Percentiles rank a stretch among this genome's conserved stretches.
phyloP scores from a whole-genome alignment of 495 filamentous ascomycete genomes.

The Hypoxylon rickii region DNA sequence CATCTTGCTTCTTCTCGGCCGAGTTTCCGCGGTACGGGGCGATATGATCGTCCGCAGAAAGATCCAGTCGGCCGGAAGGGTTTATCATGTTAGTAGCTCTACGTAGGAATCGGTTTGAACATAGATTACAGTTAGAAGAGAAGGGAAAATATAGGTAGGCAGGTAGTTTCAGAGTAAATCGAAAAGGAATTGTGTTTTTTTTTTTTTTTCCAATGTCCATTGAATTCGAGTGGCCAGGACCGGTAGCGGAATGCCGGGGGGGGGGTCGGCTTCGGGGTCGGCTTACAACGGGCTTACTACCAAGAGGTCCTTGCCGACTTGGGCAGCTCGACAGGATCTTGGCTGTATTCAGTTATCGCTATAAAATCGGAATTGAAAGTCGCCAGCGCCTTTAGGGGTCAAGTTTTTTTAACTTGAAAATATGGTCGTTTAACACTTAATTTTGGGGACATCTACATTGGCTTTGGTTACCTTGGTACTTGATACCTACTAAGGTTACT shows the following conservation, averaged over 20 bases:
- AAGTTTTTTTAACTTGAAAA: too few relatives aligned
- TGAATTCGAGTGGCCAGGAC: not conserved
- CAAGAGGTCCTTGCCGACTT: too few relatives aligned
- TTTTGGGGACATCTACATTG: too few relatives aligned
- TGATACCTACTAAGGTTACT: too few relatives aligned
- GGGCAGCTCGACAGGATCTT: too few relatives aligned
- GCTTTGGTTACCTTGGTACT: too few relatives aligned
- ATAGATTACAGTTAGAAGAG: not conserved
- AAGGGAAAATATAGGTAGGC: not conserved
- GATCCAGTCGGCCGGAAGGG: not conserved
- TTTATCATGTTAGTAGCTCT: not conserved
- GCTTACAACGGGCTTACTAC: not conserved
- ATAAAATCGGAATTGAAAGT: too few relatives aligned
- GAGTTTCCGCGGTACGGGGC: not conserved
- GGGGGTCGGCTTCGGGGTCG: not conserved
- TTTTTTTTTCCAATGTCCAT: conserved; percentile 1
- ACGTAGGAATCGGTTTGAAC: not conserved
- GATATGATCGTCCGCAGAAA: conserved; percentile 2
- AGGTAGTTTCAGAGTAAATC: conserved; percentile 2
- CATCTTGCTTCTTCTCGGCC: conserved; percentile 4
- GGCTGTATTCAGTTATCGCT: too few relatives aligned
- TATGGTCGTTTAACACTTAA: too few relatives aligned
- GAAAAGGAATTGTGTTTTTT: too few relatives aligned
- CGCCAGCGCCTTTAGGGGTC: too few relatives aligned
- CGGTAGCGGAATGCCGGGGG: not conserved